phyloP scores from a whole-genome alignment of 192 early-diverging fungal genomes.

The Backusella tarrabulga region DNA sequence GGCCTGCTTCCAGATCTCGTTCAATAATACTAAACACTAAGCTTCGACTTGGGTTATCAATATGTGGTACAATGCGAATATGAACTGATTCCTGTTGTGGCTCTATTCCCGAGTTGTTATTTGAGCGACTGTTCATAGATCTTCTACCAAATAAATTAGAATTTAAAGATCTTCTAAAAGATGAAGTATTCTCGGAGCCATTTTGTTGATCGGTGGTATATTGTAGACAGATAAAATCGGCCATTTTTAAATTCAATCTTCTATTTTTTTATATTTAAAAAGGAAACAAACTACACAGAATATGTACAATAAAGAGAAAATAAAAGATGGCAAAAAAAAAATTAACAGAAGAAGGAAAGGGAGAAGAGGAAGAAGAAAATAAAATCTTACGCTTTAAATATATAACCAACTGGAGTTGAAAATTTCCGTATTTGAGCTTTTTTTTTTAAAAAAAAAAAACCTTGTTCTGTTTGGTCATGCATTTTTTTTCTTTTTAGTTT shows the following conservation, averaged over 20 bases:
- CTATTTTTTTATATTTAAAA: background rate
- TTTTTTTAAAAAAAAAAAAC: background rate
- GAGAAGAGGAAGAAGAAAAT: slow-evolving; percentile 2
- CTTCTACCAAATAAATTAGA: slow-evolving; percentile 10
- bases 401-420: background rate
- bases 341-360: background rate
- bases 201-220: background rate
- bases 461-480: background rate
- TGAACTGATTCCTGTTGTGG: background rate
- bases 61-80: slow-evolving; percentile 16
- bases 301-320: background rate
- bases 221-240: slow-evolving; percentile 15
- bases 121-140: background rate
- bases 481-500: background rate
- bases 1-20: slow-evolving; percentile 60
- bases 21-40: slow-evolving; percentile 55
- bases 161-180: slow-evolving; percentile 21
- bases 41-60: slow-evolving; percentile 13
- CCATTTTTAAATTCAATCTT: slow-evolving; percentile 10
- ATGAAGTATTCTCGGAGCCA: background rate
- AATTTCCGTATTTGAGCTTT: background rate
- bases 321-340: background rate
- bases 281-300: background rate
- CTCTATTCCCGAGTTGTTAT: background rate
- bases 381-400: background rate